Percentiles rank a stretch among this genome's conserved stretches.
Conservation (phyloP, 345 rosid species). For the Stellera chamaejasme region DNA sequence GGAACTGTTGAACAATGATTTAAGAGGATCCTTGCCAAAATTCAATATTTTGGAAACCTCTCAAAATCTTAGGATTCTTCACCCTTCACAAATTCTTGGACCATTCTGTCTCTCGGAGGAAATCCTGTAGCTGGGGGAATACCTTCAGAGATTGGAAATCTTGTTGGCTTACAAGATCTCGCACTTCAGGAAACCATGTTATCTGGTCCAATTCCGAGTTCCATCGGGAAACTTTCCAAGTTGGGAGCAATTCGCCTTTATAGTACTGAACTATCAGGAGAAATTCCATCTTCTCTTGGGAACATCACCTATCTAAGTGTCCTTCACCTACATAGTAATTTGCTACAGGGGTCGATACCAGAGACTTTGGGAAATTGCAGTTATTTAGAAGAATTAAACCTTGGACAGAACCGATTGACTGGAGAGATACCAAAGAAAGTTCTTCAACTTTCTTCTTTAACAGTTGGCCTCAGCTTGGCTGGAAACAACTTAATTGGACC, state of each 20-base stretch:
- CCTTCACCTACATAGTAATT: conserved; percentile 1
- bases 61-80: no score
- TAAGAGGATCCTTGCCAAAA: conserved; percentile 14
- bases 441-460: not conserved
- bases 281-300: conserved; percentile 10
- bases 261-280: conserved; percentile 6
- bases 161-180: conserved; percentile 8
- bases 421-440: conserved; percentile 14
- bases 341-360: conserved; percentile 19
- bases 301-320: conserved; percentile 5
- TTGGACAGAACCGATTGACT: conserved; percentile 7
- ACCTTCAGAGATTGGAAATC: conserved; percentile 12
- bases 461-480: not conserved
- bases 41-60: no score
- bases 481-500: conserved; percentile 6
- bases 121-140: conserved; percentile 14
- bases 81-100: no score
- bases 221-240: conserved; percentile 12
- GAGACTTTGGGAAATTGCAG: conserved; percentile 6
- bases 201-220: conserved; percentile 10
- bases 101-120: no score
- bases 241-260: not conserved
- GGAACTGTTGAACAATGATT: not conserved
- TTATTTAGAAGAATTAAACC: not conserved
- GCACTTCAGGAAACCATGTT: not conserved